Percentiles rank a stretch among this genome's conserved stretches.
Evolutionary conservation across 2,329 filamentous ascomycete species (phyloP).

Genomic region (Pestalotiopsis sp.): DNA sequence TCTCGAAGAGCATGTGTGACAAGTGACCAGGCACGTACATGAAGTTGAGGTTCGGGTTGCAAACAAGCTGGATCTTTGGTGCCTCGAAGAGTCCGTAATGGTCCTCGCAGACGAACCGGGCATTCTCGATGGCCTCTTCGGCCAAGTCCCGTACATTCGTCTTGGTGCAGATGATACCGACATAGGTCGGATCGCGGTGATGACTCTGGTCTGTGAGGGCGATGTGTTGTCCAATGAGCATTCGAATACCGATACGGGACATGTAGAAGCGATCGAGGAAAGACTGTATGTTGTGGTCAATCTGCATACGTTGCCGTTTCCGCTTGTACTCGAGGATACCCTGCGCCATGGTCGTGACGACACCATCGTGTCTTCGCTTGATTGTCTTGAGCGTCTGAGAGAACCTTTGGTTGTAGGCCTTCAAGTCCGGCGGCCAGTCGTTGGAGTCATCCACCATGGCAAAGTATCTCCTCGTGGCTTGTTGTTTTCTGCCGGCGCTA

Average conservation of each 20-base stretch:
- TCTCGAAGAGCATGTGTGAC: conserved; percentile 99
- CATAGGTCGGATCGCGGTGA: conserved; percentile 87
- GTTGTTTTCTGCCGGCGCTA: conserved; percentile 45
- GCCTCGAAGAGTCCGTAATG: conserved; percentile 97
- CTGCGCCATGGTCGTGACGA: conserved; percentile 97
- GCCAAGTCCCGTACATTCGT: conserved; percentile 95
- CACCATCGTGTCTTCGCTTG: conserved; percentile 93
- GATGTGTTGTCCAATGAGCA: conserved; percentile 99
- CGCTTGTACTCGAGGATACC: conserved; percentile 98
- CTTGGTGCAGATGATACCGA: conserved; percentile 98
- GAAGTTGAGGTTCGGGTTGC: conserved; percentile 90
- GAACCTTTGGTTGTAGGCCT: conserved; percentile 92
- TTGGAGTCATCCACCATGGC: conserved; percentile 83
- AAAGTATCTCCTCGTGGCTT: conserved; percentile 75
- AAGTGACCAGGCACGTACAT: conserved; percentile 99
- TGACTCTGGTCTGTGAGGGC: conserved; percentile 92
- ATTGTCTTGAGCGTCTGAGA: conserved; percentile 87
- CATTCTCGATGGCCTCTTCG: conserved; percentile 96
- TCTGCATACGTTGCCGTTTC: conserved; percentile 94
- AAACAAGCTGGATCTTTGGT: conserved; percentile 94
- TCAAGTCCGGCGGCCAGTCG: conserved; percentile 91
- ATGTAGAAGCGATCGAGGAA: conserved; percentile 99
- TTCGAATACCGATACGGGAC: conserved; percentile 97
- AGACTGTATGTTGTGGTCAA: conserved; percentile 94
- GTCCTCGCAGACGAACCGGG: conserved; percentile 97